A percentile compares a stretch with the other conserved stretches of the same genome.
phyloP scores from a whole-genome alignment of 2,329 filamentous ascomycete genomes.

The Pseudogymnoascus sp. region DNA sequence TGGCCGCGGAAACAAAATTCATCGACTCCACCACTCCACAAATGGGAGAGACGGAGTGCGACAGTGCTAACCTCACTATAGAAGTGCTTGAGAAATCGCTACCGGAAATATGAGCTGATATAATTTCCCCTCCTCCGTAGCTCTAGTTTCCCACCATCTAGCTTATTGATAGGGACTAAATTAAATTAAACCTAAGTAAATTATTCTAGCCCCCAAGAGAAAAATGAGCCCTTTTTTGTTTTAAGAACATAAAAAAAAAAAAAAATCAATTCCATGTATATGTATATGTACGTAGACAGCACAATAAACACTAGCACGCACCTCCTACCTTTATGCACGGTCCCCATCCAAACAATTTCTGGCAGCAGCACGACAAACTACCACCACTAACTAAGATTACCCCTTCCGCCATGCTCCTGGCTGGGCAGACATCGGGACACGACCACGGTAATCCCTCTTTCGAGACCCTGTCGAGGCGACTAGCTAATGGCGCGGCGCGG shows the following conservation, averaged over 20 bases:
- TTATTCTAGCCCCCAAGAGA: background rate
- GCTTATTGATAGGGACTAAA: background rate
- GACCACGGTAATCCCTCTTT: background rate
- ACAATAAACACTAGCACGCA: background rate
- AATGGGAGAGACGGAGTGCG: background rate
- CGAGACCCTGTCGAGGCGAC: background rate
- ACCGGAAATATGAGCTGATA: background rate
- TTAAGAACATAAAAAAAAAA: too few relatives aligned
- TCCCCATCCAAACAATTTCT: background rate
- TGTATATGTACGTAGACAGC: background rate
- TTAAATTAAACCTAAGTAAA: too few relatives aligned
- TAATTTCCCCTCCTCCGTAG: background rate
- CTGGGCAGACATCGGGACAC: background rate
- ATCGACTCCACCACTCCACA: constrained; percentile 3
- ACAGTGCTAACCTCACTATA: background rate
- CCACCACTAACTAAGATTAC: too few relatives aligned
- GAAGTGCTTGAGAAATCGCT: background rate
- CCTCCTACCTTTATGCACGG: background rate
- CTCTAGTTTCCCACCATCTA: background rate
- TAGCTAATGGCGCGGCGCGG: background rate
- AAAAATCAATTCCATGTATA: background rate
- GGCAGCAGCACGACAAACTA: background rate
- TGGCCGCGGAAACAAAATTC: background rate
- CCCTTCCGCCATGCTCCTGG: background rate
- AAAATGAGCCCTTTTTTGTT: background rate